Evolutionary conservation across 257 asterid genomes (phyloP), one percentile per base, ranked within the genome.

Genomic region (Leonotis leonurus): DNA sequence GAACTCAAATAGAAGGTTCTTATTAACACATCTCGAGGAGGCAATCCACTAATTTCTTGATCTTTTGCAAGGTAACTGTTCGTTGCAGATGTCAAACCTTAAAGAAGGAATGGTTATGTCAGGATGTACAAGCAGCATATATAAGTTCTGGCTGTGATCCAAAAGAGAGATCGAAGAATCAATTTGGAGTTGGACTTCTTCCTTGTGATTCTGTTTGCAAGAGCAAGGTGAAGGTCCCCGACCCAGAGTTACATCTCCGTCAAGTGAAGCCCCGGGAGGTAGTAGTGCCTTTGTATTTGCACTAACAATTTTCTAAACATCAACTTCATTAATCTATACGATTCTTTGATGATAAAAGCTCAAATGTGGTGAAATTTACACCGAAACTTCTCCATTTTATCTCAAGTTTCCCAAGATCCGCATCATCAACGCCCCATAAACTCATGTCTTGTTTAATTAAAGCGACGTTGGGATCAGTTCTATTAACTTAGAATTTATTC

Each of bases 71-170:
- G 98, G 95, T 86, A 22, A 78, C 69, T 12, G 85, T 83, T 64
- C 96, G 96, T 3, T 88, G 98, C 30, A 68, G 75, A 73, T 91
- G 98, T 74, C 98, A 83, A 75, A 82, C 79, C 56, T 48, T 91
- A 58, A 91, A 91, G 70, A 86, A 77, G 65, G 96, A 91, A 68
- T 86, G 95, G 96, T 6, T 73, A 11, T 91, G 98, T 70, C 78
- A 76, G 58, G 90, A 86, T 16, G 96, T 88, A 30, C 98, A 91
- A 75, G 77, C 75, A 46, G 82, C 94, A 49, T 77, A 91, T 62
- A 65, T 59, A 13, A 72, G 45, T 48, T 41, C 67, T 12, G 84
- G 87, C 58, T 52, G 68, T 70, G 90, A 91, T 73, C 87, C 89
- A 52, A 85, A 81, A 84, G 89, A 78, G 73, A 53, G 86, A 60